Conservation (phyloP, 371 early-diverging fungal species). For the Lichtheimia corymbifera region DNA sequence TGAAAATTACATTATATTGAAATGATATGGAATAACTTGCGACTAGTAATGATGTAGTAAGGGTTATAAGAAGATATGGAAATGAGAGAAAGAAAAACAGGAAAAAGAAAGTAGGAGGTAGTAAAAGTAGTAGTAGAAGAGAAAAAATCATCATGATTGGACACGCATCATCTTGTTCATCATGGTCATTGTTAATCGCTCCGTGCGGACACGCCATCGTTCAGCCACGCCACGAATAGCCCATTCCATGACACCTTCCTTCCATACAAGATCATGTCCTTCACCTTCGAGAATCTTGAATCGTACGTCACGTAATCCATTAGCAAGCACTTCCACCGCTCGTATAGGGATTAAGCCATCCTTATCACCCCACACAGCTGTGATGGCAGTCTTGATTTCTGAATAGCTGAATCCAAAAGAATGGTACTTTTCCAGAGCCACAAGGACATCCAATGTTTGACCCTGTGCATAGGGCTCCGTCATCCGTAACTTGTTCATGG, state of each 20-base stretch:
- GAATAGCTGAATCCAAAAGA: slow-evolving; percentile 49
- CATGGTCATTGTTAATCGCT: slow-evolving; percentile 6
- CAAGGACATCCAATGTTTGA: slow-evolving; percentile 45
- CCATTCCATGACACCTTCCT: slow-evolving; percentile 59
- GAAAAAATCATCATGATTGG: neutral
- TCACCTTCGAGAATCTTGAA: slow-evolving; percentile 52
- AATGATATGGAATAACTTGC: no score
- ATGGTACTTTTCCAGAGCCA: slow-evolving; percentile 53
- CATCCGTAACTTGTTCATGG: slow-evolving; percentile 48
- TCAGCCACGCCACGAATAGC: slow-evolving; percentile 46
- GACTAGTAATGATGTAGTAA: no score
- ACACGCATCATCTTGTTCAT: slow-evolving; percentile 6
- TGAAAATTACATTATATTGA: no score
- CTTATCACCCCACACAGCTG: slow-evolving; percentile 57
- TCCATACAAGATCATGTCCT: slow-evolving; percentile 55
- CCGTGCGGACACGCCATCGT: slow-evolving; percentile 15
- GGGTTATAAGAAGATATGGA: no score
- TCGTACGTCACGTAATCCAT: slow-evolving; percentile 37
- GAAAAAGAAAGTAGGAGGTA: neutral
- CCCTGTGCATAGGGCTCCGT: slow-evolving; percentile 44
- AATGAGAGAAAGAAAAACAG: no score
- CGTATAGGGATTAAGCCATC: slow-evolving; percentile 43
- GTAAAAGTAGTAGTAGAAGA: neutral
- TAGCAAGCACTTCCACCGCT: slow-evolving; percentile 44
- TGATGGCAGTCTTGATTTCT: slow-evolving; percentile 37